These are phyloP conservation scores for Monosporascus sp. DNA, from an alignment of 2,329 filamentous ascomycete genomes.

Conservation along the genomic window DNA sequence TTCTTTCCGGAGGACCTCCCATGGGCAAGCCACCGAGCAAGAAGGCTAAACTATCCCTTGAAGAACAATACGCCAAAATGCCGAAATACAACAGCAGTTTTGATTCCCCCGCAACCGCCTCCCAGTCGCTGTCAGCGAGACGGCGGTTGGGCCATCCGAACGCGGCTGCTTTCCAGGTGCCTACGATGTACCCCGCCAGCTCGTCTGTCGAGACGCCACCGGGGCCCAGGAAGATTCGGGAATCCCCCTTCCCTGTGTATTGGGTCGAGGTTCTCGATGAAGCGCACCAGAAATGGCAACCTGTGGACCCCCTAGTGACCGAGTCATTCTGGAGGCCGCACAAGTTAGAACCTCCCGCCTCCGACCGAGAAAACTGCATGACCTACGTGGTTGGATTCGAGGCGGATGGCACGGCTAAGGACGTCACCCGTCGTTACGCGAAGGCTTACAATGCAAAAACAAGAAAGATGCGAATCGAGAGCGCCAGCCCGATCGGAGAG, in stretches of 20 bases:
- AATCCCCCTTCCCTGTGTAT: conserved; percentile 77
- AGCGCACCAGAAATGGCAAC: conserved; percentile 85
- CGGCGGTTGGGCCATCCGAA: conserved; percentile 48
- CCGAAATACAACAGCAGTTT: conserved; percentile 31
- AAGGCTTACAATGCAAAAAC: conserved; percentile 92
- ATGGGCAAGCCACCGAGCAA: conserved; percentile 36
- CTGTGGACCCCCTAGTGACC: conserved; percentile 80
- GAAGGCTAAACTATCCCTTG: conserved; percentile 19
- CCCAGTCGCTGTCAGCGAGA: conserved; percentile 29
- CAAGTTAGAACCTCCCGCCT: conserved; percentile 76
- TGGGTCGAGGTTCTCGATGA: conserved; percentile 92
- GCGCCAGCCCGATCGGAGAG: conserved; percentile 39
- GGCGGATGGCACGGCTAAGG: conserved; percentile 68
- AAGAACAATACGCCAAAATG: conserved; percentile 34
- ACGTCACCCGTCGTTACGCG: conserved; percentile 83
- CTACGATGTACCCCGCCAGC: conserved; percentile 32
- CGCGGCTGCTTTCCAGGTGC: conserved; percentile 48
- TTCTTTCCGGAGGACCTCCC: conserved; percentile 48
- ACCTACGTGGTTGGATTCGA: conserved; percentile 84
- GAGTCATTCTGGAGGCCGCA: conserved; percentile 66
- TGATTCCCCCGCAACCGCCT: conserved; percentile 24
- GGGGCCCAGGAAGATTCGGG: conserved; percentile 45
- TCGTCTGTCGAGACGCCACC: conserved; percentile 26
- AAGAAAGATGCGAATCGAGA: conserved; percentile 71
- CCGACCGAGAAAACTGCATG: conserved; percentile 70